These are phyloP conservation scores for Klebsormidium nitens DNA, from an alignment of 139 green algal genomes.

Conservation along the genomic window DNA sequence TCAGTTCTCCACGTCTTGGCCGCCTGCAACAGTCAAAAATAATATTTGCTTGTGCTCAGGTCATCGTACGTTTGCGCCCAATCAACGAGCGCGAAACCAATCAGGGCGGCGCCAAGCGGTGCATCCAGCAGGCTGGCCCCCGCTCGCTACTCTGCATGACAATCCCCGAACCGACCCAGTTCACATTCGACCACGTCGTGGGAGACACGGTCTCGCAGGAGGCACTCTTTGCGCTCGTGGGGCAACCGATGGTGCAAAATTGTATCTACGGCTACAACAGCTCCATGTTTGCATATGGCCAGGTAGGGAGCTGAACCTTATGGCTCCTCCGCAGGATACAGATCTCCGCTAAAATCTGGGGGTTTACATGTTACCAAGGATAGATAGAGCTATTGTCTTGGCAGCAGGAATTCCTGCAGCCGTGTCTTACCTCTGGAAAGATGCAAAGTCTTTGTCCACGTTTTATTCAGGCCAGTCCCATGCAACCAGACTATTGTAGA, in stretches of 20 bases:
- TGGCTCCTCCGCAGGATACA: too few relatives aligned
- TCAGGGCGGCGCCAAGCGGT: background rate
- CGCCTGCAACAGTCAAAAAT: too few relatives aligned
- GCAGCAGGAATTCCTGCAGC: too few relatives aligned
- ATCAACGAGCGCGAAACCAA: background rate
- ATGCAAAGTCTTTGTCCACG: background rate
- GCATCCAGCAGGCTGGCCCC: background rate
- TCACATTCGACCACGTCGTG: constrained; percentile 31
- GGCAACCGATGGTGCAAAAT: constrained; percentile 22
- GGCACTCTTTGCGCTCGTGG: constrained; percentile 34
- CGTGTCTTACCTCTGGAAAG: too few relatives aligned
- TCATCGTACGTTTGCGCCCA: constrained; percentile 1
- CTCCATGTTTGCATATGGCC: constrained; percentile 47
- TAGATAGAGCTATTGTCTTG: too few relatives aligned
- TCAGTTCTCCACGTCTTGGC: too few relatives aligned
- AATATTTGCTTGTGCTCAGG: constrained; percentile 6
- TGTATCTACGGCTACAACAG: constrained; percentile 43
- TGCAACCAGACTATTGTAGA: too few relatives aligned
- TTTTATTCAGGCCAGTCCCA: too few relatives aligned
- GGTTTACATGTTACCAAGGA: too few relatives aligned
- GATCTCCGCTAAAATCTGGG: too few relatives aligned
- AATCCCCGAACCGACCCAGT: background rate
- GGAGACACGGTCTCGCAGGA: constrained; percentile 14
- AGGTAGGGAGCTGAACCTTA: constrained; percentile 42
- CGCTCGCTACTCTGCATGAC: background rate